Evolutionary conservation across 306 rosid genomes (phyloP).

Genomic region (Lathyrus oleraceus): DNA sequence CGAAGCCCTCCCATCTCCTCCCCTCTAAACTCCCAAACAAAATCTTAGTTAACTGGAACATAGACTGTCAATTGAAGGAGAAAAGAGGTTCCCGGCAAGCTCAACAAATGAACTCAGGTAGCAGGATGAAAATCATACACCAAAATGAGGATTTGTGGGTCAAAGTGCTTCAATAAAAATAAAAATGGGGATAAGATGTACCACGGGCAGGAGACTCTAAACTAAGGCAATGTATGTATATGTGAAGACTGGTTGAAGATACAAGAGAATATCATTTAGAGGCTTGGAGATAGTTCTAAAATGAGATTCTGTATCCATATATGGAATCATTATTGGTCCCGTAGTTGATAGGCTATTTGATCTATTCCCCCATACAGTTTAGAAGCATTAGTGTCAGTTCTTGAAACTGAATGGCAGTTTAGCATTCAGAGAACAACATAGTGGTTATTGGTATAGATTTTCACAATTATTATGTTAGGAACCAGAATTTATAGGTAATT

Average conservation of each 20-base stretch:
- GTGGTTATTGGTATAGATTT: not conserved
- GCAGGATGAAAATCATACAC: not conserved
- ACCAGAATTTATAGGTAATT: too few relatives aligned
- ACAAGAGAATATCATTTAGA: not conserved
- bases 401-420: not conserved
- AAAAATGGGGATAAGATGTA: not conserved
- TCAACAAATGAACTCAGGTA: not conserved
- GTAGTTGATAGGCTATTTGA: not conserved
- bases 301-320: not conserved
- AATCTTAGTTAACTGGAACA: not conserved
- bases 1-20: too few relatives aligned
- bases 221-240: not conserved
- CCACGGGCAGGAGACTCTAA: not conserved
- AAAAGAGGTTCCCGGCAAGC: not conserved
- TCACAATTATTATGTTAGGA: not conserved
- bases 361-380: not conserved
- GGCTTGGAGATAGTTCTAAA: not conserved
- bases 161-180: not conserved
- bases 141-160: not conserved
- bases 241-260: not conserved
- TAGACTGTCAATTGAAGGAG: not conserved
- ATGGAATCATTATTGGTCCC: not conserved
- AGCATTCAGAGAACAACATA: not conserved
- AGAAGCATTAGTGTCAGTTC: not conserved
- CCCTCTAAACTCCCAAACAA: not conserved